Conservation (phyloP, 2,329 filamentous ascomycete genomes). For the Exutisphaerella laricina region DNA sequence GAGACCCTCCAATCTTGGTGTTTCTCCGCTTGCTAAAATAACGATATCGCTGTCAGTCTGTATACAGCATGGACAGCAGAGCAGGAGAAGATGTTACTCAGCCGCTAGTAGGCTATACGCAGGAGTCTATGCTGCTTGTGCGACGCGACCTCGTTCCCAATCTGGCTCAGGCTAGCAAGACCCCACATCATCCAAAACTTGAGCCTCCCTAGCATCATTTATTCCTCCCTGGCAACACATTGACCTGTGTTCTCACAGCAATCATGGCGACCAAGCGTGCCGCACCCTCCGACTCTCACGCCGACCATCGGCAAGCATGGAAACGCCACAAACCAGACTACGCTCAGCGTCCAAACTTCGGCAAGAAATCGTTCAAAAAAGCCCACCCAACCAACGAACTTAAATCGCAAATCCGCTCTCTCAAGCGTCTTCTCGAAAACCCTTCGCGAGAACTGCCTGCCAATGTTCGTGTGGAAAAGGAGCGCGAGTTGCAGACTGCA, state of each 20-base stretch:
- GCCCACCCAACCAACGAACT: constrained; percentile 50
- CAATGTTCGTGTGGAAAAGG: constrained; percentile 61
- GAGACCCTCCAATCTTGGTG: constrained; percentile 2
- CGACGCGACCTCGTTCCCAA: neutral
- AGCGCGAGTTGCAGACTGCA: constrained; percentile 64
- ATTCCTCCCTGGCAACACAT: no score
- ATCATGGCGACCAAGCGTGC: constrained; percentile 22
- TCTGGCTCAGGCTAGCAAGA: neutral
- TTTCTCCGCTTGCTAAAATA: neutral
- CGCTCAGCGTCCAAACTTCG: neutral
- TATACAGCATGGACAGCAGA: no score
- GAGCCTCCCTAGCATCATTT: neutral
- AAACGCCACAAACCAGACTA: constrained; percentile 16
- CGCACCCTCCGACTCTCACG: constrained; percentile 11
- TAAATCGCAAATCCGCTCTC: constrained; percentile 66
- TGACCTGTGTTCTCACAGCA: no score
- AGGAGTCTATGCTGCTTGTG: no score
- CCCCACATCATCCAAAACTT: neutral
- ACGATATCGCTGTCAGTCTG: neutral
- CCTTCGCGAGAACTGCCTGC: constrained; percentile 63
- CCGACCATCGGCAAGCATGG: constrained; percentile 7
- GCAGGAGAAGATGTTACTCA: no score
- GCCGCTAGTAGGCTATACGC: no score
- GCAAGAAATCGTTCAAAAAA: constrained; percentile 30
- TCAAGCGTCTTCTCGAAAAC: constrained; percentile 61